Percentiles rank a stretch among this genome's conserved stretches.
phyloP scores from a whole-genome alignment of 192 early-diverging fungal genomes.

The Backusella psychrophila region DNA sequence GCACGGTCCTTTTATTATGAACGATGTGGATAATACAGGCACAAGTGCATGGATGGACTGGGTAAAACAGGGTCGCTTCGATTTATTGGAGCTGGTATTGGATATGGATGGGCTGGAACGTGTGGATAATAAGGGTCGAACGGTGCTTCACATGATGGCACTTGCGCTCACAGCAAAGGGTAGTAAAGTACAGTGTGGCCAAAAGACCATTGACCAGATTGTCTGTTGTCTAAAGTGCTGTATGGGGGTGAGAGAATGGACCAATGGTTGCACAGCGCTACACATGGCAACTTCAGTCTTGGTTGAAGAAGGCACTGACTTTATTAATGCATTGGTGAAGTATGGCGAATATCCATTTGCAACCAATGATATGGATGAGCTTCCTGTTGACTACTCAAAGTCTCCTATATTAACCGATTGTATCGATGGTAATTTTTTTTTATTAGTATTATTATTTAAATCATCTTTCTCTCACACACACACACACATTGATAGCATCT shows the following conservation, averaged over 20 bases:
- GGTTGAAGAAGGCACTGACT: background rate
- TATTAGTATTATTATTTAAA: background rate
- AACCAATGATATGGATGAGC: background rate
- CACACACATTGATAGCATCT: background rate
- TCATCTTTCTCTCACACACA: background rate
- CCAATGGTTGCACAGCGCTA: slow-evolving; percentile 38
- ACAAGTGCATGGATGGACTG: slow-evolving; percentile 39
- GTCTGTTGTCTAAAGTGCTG: slow-evolving; percentile 4
- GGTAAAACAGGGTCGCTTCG: slow-evolving; percentile 27
- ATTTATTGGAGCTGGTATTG: slow-evolving; percentile 29
- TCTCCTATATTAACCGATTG: background rate
- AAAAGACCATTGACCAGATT: slow-evolving; percentile 16
- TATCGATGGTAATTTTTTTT: slow-evolving; percentile 4
- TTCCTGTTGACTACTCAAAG: background rate
- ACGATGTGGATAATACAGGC: slow-evolving; percentile 31
- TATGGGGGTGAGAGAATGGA: slow-evolving; percentile 28
- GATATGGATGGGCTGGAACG: background rate
- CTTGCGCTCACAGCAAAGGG: background rate
- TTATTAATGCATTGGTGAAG: slow-evolving; percentile 28
- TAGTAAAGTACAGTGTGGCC: slow-evolving; percentile 21
- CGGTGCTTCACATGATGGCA: slow-evolving; percentile 8
- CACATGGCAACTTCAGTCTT: slow-evolving; percentile 28
- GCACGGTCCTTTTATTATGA: background rate
- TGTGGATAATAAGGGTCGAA: slow-evolving; percentile 8
- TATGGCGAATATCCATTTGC: slow-evolving; percentile 19